Base-by-base conservation (phyloP, 2,329 filamentous ascomycete species). In the Lachnellula arida region DNA sequence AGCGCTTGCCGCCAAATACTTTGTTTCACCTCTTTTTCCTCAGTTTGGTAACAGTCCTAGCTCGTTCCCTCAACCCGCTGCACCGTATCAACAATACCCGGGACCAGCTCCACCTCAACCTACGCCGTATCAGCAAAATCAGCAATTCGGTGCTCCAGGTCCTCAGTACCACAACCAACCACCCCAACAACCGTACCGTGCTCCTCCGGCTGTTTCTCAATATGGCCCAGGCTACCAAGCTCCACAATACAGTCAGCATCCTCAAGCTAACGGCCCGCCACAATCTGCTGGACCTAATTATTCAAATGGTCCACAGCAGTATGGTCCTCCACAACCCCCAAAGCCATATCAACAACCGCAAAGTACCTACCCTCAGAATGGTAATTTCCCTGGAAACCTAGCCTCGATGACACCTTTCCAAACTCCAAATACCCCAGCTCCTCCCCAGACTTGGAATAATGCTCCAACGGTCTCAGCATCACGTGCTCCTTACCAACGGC, bases 21-120 rank as follows among this genome's bases (percentile, higher is more conserved):
- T 5, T 49, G 11, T 35, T 50, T 44, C 15, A 19, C 19, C 32
- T 46, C 34, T 46, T 28, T 47, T 17, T 12, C 35, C 43, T 14
- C 54, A 53, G 56, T 35, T 42, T 59, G 51, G 40, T 62, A 58
- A 65, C 65, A 57, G 53, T 49, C 49, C 40, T 55, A 65, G 59
- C 44, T 51, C 56, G 35, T 63, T 59, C 43, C 32, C 51, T 37
- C 60, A 56, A 55, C 53, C 61, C 22, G 54, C 59, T 32, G 48
- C 57, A 22, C 53, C 60, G 14, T 64, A 67, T 46, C 67, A 67
- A 35, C 67, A 66, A 51, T 58, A 66, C 54, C 35, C 51, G 11
- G 42, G 43, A 32, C 57, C 60, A 48, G 47, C 57, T 43, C 58
- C 64, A 5, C 61, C 53, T 17, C 61, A 58, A 46, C 35, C 40